Base-by-base conservation (phyloP, 169 alveolate species). In the Plasmodium coatneyi region DNA sequence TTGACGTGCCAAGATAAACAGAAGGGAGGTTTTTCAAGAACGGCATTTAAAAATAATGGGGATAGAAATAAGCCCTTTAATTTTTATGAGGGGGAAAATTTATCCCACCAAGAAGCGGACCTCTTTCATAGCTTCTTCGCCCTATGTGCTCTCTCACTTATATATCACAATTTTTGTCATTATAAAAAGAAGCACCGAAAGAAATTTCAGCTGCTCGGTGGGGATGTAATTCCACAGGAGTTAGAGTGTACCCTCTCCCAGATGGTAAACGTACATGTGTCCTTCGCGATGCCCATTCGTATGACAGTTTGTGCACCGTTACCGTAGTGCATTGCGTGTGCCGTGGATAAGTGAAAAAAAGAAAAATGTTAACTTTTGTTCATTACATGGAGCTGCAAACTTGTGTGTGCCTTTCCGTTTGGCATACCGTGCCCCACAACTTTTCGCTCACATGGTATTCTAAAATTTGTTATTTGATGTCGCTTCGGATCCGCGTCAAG, bases 1-100 rank as follows among this genome's bases (percentile, higher is more conserved):
- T 76, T 86, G 66, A 74, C 36, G 32, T 86, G 93, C 19, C 93
- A 86, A 30, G 93, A 86, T 86, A 34, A 76, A 76, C 34, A 36
- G 39, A 86, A 86, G 28, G 93, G 93, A 3, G 93, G 93, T 34
- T 86, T 86, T 76, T 86, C 93, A 34, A 86, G 93, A 86, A 54
- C 66, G 36, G 86, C 39, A 76, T 25, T 54, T 49, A 78, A 49
- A 52, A 79, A 74, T 16, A 46, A 86, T 22, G 28, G 28, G 56
- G 5, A 39, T 34, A 76, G 80, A 34, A 86, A 52, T 49, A 52
- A 86, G n/a, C 14, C 12, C 71, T 74, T 86, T 54, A 76, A 74
- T 78, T 41, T 74, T 86, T 86, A 70, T 54, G 80, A 74, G 3
- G 43, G 28, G 28, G 71, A 76, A 86, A 49, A 70, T 34, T 46